These are phyloP conservation scores for Cynara cardunculus DNA, from an alignment of 129 eudicot genomes.

Conservation along the genomic window DNA sequence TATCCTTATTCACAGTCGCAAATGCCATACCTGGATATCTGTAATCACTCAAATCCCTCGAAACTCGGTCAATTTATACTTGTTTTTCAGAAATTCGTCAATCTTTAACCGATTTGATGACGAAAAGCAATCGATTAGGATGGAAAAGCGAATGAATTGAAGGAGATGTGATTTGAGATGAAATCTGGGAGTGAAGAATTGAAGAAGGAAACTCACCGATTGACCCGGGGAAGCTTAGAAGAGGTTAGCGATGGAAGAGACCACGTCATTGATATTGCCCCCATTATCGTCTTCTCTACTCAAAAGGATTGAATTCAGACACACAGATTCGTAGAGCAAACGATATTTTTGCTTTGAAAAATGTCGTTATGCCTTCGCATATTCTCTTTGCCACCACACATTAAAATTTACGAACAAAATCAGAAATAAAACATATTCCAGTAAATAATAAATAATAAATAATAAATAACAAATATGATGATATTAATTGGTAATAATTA, in stretches of 20 bases:
- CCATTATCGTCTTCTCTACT: constrained; percentile 32
- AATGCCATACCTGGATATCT: constrained; percentile 60
- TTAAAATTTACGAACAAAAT: neutral
- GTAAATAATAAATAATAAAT: no score
- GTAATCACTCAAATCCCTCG: neutral
- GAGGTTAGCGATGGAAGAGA: constrained; percentile 45
- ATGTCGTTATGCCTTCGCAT: constrained; percentile 36
- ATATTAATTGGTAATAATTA: no score
- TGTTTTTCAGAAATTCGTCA: neutral
- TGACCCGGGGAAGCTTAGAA: constrained; percentile 52
- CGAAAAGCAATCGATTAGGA: neutral
- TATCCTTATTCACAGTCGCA: constrained; percentile 46
- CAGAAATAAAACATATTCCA: neutral
- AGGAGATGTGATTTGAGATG: neutral
- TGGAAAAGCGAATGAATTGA: neutral
- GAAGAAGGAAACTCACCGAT: constrained; percentile 35
- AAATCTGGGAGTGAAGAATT: neutral
- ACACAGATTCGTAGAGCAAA: neutral
- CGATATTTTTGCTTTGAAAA: neutral
- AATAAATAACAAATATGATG: no score
- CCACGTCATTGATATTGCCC: constrained; percentile 53
- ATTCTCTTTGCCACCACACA: constrained; percentile 12
- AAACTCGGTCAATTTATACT: neutral
- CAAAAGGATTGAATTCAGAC: neutral
- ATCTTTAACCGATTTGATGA: neutral